Base-by-base conservation (phyloP, 768 basidiomycete species). In the Russula olivacea region DNA sequence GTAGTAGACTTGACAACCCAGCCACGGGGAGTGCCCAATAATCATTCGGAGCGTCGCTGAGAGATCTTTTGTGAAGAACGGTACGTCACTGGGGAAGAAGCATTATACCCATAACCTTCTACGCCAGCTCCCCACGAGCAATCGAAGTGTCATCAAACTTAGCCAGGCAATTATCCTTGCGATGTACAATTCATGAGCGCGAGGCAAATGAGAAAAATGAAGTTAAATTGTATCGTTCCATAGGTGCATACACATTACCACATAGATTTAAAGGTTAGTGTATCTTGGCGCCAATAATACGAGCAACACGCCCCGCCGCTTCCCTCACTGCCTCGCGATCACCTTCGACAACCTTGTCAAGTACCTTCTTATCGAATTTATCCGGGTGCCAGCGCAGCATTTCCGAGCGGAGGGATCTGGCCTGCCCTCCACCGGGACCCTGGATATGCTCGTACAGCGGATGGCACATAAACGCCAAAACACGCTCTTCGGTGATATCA, bases 301-400 rank as follows among this genome's bases (percentile, higher is more conserved):
- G 75, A 17, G 73, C 75, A 17, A 84, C 71, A 1, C 65, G 62
- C 4, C 75, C 79, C 14, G 77, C 76, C 0, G 76, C 76, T 55
- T 74, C 74, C 47, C 58, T 63, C 5, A 79, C 77, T 11, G 58
- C 59, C 21, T 68, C 69, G 50, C 71, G 71, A 15, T 83, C 74
- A 4, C 68, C 61, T 4, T 66, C 65, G 5, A 68, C 60, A 9
- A 83, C 73, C 51, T 73, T 77, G 9, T 68, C 66, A 30, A 79
- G 57, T 14, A 79, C 68, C 9, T 68, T 74, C 14, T 68, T 60
- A 61, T 78, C 70, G 66, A 83, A 79, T 66, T 81, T 83, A 65
- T 86, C 83, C 5, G 83, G 81, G 63, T 85, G 82, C 76, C 79
- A 85, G 23, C 77, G 75, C 50, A 82, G 68, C 34, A 83, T 70